Conservation (phyloP, 768 basidiomycete species). For the Termitomyces heimii region DNA sequence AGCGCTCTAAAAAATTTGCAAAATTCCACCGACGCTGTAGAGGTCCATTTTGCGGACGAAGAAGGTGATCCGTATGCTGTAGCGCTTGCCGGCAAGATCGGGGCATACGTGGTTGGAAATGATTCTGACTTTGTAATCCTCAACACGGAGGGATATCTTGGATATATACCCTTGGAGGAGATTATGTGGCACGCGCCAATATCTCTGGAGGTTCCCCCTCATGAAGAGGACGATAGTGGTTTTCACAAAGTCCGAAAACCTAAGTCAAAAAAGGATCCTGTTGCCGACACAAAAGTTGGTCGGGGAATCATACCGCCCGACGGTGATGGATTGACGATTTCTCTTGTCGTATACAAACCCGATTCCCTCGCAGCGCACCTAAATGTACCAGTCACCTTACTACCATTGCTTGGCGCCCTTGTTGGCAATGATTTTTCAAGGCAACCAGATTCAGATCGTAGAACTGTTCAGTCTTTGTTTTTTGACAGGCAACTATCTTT, state of each 20-base stretch:
- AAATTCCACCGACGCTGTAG: slow-evolving; percentile 28
- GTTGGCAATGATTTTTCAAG: slow-evolving; percentile 79
- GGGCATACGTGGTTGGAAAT: slow-evolving; percentile 69
- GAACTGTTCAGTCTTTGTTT: slow-evolving; percentile 54
- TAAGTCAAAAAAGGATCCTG: slow-evolving; percentile 43
- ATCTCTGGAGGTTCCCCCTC: slow-evolving; percentile 21
- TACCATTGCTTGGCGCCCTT: slow-evolving; percentile 73
- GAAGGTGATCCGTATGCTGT: slow-evolving; percentile 85
- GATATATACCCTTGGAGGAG: slow-evolving; percentile 72
- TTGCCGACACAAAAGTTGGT: slow-evolving; percentile 19
- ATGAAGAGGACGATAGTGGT: slow-evolving; percentile 37
- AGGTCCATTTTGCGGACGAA: slow-evolving; percentile 71
- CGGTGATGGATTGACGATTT: slow-evolving; percentile 38
- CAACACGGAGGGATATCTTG: slow-evolving; percentile 69
- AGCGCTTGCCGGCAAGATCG: slow-evolving; percentile 68
- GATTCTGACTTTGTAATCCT: slow-evolving; percentile 84
- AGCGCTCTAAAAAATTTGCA: slow-evolving; percentile 41
- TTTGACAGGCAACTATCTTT: slow-evolving; percentile 56
- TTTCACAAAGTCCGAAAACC: slow-evolving; percentile 54
- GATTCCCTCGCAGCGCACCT: slow-evolving; percentile 56
- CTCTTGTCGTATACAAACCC: slow-evolving; percentile 57
- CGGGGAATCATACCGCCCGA: slow-evolving; percentile 52
- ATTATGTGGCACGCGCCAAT: slow-evolving; percentile 56
- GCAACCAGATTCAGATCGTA: slow-evolving; percentile 38
- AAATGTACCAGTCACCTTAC: slow-evolving; percentile 59